These are phyloP conservation scores for Epichloe glyceriae DNA, from an alignment of 2,329 filamentous ascomycete species.

Conservation along the genomic window DNA sequence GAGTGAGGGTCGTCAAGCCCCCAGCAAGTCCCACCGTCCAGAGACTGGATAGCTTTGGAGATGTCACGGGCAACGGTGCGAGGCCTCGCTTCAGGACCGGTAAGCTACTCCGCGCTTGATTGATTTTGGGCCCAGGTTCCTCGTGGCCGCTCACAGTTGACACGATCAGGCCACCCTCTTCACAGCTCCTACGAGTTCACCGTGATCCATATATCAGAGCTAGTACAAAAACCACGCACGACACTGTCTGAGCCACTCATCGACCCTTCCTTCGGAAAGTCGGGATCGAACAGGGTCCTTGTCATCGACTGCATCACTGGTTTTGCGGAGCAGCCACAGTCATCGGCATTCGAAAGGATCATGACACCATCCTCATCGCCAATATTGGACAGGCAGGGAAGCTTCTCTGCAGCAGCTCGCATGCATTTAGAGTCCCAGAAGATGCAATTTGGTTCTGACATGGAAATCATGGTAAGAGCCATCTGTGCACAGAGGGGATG, in stretches of 20 bases:
- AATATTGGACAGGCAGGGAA: constrained; percentile 21
- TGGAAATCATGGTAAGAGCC: constrained; percentile 59
- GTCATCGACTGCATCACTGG: constrained; percentile 52
- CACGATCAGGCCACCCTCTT: constrained; percentile 42
- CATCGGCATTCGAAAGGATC: constrained; percentile 30
- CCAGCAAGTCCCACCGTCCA: constrained; percentile 47
- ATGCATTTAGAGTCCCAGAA: constrained; percentile 45
- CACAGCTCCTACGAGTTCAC: constrained; percentile 51
- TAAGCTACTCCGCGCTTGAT: constrained; percentile 15
- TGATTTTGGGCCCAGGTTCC: neutral
- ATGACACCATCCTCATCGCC: constrained; percentile 16
- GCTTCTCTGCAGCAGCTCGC: constrained; percentile 31
- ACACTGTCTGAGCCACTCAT: constrained; percentile 35
- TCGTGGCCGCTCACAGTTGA: neutral
- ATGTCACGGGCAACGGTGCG: constrained; percentile 29
- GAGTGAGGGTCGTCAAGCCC: constrained; percentile 45
- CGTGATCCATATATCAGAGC: constrained; percentile 43
- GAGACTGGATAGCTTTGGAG: constrained; percentile 39
- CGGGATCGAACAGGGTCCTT: constrained; percentile 29
- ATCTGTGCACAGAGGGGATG: constrained; percentile 62
- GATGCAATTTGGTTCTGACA: constrained; percentile 48
- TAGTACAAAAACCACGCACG: constrained; percentile 34
- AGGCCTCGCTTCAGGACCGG: constrained; percentile 35
- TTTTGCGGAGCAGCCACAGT: constrained; percentile 32
- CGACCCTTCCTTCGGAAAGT: constrained; percentile 19